Base-by-base conservation (phyloP, 1,139 yeast genomes). In the Blastobotrys indianensis region DNA sequence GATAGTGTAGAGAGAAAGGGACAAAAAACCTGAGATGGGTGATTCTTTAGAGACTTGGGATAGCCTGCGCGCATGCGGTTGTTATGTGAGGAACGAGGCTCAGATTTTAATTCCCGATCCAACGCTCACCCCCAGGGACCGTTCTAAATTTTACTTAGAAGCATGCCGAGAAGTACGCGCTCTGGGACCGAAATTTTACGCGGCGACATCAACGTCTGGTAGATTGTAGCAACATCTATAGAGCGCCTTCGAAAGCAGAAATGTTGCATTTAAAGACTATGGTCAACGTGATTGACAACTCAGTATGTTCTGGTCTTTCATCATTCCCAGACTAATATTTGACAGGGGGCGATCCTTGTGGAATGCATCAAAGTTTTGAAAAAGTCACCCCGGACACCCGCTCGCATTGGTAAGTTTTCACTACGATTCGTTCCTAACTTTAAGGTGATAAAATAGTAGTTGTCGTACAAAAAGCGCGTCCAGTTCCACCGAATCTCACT, bases 351-450 rank as follows among this genome's bases (percentile, higher is more conserved):
- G 4, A 87, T 85, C 63, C 70, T 88, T 50, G 98, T 85, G 20
- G 98, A 92, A 69, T 92, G 98, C 66, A 88, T 92, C 72, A 92
- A 90, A 67, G 97, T 92, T 16, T 74, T 92, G 53, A 82, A 95
- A 56, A 95, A 92, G 62, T 80, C 84, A 1, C 96, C 96, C 32
- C 79, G 75, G 64, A 83, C 83, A 62, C 82, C 80, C 56, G 98
- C 95, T 41, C 72, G 76, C 48, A 80, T 88, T 20, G 97, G 95
- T 56, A 32, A 7, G 34, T 9, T 11, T 8, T 11, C 31, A 8
- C 8, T 29, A 29, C 31, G 11, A 8, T 29, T 11, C 8, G 11
- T 8, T 9, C 31, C 8, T 29, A 9, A 11, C 10, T 29, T 8
- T 29, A 29, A 34, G 23, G 74, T 38, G 98, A 92, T 66, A 85